A percentile compares a stretch with the other conserved stretches of the same genome.
These are phyloP conservation scores for Aurinia saxatilis DNA, from an alignment of 345 rosid genomes.

Conservation along the genomic window DNA sequence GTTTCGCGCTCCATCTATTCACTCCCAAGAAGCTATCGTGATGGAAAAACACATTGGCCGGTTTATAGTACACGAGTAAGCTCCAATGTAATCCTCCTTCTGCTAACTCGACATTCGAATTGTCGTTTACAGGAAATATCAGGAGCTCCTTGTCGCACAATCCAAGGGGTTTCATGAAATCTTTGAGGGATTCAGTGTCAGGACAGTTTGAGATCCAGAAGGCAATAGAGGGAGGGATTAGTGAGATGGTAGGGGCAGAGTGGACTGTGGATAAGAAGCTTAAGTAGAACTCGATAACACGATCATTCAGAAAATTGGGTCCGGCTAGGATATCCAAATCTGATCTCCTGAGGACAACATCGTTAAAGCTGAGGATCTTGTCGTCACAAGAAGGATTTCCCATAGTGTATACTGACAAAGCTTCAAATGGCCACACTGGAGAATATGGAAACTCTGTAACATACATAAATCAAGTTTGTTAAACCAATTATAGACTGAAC, in stretches of 20 bases:
- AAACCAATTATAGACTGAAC: background rate
- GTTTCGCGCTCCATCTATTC: constrained; percentile 36
- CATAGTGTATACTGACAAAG: constrained; percentile 32
- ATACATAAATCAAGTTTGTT: background rate
- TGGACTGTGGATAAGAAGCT: constrained; percentile 50
- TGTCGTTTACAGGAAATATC: constrained; percentile 71
- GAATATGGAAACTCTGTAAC: background rate
- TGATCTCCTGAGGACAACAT: constrained; percentile 72
- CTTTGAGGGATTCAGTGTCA: constrained; percentile 41
- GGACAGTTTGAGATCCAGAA: constrained; percentile 80
- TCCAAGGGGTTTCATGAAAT: constrained; percentile 50
- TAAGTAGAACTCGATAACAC: constrained; percentile 79
- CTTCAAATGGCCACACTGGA: constrained; percentile 6
- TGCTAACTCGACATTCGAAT: constrained; percentile 46
- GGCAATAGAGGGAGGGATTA: constrained; percentile 71
- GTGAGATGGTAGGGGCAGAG: constrained; percentile 39
- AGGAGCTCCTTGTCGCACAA: constrained; percentile 43
- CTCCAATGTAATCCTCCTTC: constrained; percentile 93
- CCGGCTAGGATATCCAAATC: constrained; percentile 64
- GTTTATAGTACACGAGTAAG: constrained; percentile 52
- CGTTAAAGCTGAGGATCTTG: constrained; percentile 70
- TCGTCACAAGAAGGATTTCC: constrained; percentile 46
- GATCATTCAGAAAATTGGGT: constrained; percentile 52
- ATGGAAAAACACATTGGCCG: constrained; percentile 55
- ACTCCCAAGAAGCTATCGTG: constrained; percentile 54